phyloP scores from a whole-genome alignment of 2,329 filamentous ascomycete genomes.

The Aureobasidium sp. region DNA sequence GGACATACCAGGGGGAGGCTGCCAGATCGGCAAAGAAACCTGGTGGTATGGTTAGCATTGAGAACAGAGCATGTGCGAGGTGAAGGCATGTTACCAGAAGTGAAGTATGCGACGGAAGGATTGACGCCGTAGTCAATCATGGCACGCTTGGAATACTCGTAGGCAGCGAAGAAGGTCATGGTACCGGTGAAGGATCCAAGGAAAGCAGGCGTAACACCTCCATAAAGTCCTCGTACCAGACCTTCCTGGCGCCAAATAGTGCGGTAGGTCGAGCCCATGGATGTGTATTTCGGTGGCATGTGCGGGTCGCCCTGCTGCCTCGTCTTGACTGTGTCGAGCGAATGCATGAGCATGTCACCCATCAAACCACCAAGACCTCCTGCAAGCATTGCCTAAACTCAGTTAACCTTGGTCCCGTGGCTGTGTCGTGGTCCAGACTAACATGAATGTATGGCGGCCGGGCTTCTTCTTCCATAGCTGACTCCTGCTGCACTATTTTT shows the following conservation, averaged over 20 bases:
- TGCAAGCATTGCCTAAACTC: constrained; percentile 75
- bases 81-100: constrained; percentile 53
- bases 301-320: constrained; percentile 94
- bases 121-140: constrained; percentile 80
- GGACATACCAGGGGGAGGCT: constrained; percentile 88
- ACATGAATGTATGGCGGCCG: constrained; percentile 42
- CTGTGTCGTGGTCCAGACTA: constrained; percentile 15
- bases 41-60: constrained; percentile 25
- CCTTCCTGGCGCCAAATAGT: constrained; percentile 93
- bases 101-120: constrained; percentile 75
- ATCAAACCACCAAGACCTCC: constrained; percentile 87
- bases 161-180: constrained; percentile 89
- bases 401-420: constrained; percentile 11
- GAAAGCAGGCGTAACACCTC: constrained; percentile 86
- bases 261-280: constrained; percentile 80
- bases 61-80: neutral
- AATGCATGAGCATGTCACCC: constrained; percentile 98
- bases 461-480: constrained; percentile 14
- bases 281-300: constrained; percentile 85
- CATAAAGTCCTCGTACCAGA: constrained; percentile 74
- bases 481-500: neutral
- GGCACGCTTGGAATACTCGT: constrained; percentile 87
- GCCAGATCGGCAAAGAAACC: constrained; percentile 90
- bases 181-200: constrained; percentile 90
- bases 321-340: constrained; percentile 96